Evolutionary conservation across 768 basidiomycete genomes (phyloP).

Genomic region (Phallus indusiatus): DNA sequence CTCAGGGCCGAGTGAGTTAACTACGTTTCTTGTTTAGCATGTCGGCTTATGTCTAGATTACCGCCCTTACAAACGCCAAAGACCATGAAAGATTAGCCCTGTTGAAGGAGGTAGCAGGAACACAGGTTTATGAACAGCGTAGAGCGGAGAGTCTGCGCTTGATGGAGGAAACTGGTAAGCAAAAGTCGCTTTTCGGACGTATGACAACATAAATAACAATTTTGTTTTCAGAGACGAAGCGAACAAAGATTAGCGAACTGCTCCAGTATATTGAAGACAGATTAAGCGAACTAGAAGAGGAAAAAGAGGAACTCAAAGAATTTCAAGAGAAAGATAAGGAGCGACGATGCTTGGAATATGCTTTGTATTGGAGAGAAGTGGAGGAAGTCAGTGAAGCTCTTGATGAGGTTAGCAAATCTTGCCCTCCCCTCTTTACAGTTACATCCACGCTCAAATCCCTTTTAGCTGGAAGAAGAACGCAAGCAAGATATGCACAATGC

Average conservation of each 20-base stretch:
- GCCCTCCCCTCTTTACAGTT: not conserved
- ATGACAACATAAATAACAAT: not conserved
- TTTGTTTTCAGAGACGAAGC: slow-evolving; percentile 54
- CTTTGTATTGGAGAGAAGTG: slow-evolving; percentile 83
- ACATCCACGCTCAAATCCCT: not conserved
- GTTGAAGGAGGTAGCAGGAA: slow-evolving; percentile 97
- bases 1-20: slow-evolving; percentile 81
- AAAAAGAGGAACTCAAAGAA: slow-evolving; percentile 95
- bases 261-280: slow-evolving; percentile 87
- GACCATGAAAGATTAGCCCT: slow-evolving; percentile 88
- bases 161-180: slow-evolving; percentile 77
- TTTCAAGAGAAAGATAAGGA: slow-evolving; percentile 96
- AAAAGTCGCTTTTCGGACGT: not conserved
- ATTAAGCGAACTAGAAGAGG: slow-evolving; percentile 86
- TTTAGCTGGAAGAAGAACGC: slow-evolving; percentile 48
- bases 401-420: slow-evolving; percentile 72
- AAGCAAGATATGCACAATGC: slow-evolving; percentile 74
- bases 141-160: slow-evolving; percentile 88
- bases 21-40: not conserved
- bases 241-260: slow-evolving; percentile 82
- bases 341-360: slow-evolving; percentile 88
- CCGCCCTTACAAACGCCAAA: slow-evolving; percentile 92
- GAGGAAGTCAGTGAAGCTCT: slow-evolving; percentile 81
- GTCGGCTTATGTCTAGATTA: slow-evolving; percentile 50
- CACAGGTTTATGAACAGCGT: slow-evolving; percentile 95